phyloP scores from a whole-genome alignment of 306 rosid species.

The Glycine latifolia region DNA sequence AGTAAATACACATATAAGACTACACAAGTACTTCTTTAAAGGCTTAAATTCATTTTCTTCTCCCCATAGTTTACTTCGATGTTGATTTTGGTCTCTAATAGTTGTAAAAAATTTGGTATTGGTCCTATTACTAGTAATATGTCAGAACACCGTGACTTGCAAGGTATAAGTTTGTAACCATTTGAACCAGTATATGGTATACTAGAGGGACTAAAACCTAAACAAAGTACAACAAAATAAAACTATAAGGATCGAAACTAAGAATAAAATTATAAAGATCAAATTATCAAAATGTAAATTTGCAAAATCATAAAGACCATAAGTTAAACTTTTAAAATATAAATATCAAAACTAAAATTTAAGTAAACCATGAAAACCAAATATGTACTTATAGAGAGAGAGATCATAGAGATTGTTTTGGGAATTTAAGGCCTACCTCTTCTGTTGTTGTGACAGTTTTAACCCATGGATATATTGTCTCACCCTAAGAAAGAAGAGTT shows the following conservation, averaged over 20 bases:
- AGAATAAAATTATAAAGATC: neutral
- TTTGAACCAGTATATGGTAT: neutral
- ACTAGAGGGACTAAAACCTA: neutral
- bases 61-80: neutral
- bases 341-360: neutral
- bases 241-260: too few species aligned
- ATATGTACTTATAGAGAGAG: neutral
- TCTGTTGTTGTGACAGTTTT: constrained; percentile 60
- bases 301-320: neutral
- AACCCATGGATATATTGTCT: constrained; percentile 74
- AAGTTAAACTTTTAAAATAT: neutral
- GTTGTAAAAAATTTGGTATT: neutral
- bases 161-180: neutral
- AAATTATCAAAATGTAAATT: neutral
- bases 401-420: constrained; percentile 4
- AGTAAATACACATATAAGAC: neutral
- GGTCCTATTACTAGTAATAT: neutral
- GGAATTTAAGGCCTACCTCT: constrained; percentile 58
- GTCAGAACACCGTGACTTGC: neutral
- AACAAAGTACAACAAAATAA: neutral
- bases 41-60: neutral
- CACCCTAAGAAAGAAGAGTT: constrained; percentile 56
- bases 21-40: neutral
- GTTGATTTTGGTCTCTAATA: neutral
- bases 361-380: neutral